Base-by-base conservation (phyloP, 176 grass and related monocot genomes). In the Aegilops sharonensis region DNA sequence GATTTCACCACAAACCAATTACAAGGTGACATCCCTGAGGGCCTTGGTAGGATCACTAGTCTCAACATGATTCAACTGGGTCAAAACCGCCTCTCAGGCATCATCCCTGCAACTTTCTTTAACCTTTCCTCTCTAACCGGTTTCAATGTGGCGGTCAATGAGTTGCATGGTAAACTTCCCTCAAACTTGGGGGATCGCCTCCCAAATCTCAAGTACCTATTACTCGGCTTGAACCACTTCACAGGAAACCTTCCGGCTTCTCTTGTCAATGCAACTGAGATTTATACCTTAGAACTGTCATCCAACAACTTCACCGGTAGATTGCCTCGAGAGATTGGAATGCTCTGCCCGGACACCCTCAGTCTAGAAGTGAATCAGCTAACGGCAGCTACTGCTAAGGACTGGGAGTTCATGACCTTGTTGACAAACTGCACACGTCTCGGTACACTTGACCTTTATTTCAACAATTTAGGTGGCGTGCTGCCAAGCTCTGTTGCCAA, bases 341-440 rank as follows among this genome's bases (percentile, higher is more conserved):
- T 77, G 59, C 89, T 94, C 11, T 94, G 76, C n/a, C 84, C 78
- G 11, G 4, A 25, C 13, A 48, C 71, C 50, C n/a, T 91, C 5
- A 3, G 45, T 12, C 50, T 89, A 0, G 52, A 50, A 0, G 0
- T 0, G 1, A 89, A 89, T 27, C 40, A 85, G 20, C 15, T 89
- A 10, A 67, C 48, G 18, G 63, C 82, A 39, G 39, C 18, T 32
- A 35, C n/a, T 8, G 21, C 12, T 0, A 21, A 34, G 32, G 87
- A 60, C 37, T 89, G 89, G 30, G 23, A 70, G 5, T 73, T 93
- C 11, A 52, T 89, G 6, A 52, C 29, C 11, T 66, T 76, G 11
- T 69, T 94, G 64, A 81, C 82, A 76, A 91, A 94, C 80, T 91
- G 92, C 78, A 94, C 83, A 48, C 18, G 59, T 14, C 66, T 94